Evolutionary conservation across 768 basidiomycete species (phyloP).

Genomic region (Suillus alpinus): DNA sequence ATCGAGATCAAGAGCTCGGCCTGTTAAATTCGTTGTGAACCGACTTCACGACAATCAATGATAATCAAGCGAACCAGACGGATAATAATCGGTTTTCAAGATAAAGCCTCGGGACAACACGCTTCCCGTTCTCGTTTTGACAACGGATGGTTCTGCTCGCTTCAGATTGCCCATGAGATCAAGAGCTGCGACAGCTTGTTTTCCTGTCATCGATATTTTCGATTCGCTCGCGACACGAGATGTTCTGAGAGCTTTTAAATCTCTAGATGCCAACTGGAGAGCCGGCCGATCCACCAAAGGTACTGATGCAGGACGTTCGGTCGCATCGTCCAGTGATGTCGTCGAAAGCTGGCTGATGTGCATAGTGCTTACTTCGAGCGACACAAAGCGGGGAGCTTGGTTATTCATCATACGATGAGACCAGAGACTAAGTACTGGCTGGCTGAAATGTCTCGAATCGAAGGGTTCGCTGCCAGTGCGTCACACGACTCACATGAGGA

Average conservation of each 20-base stretch:
- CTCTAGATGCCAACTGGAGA: slow-evolving; percentile 3
- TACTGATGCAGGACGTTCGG: slow-evolving; percentile 10
- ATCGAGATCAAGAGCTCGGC: slow-evolving; percentile 86
- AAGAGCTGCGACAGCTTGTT: slow-evolving; percentile 32
- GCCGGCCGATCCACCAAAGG: slow-evolving; percentile 9
- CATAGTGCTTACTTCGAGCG: background rate
- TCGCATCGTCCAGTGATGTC: background rate
- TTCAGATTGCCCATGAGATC: slow-evolving; percentile 65
- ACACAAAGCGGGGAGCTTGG: background rate
- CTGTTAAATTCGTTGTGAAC: slow-evolving; percentile 35
- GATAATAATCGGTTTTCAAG: slow-evolving; percentile 90
- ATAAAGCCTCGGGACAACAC: slow-evolving; percentile 89
- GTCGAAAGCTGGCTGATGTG: background rate
- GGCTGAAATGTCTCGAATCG: background rate
- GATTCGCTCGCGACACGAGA: slow-evolving; percentile 4
- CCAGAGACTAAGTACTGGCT: background rate
- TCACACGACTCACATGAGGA: background rate
- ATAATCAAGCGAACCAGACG: slow-evolving; percentile 50
- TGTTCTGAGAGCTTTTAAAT: background rate
- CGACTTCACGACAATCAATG: background rate
- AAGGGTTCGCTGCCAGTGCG: background rate
- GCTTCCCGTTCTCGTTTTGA: slow-evolving; percentile 80
- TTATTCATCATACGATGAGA: background rate
- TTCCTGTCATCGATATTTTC: slow-evolving; percentile 1
- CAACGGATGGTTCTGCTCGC: slow-evolving; percentile 68